Conservation (phyloP, 352 stramenopile genomes). For the Elongisporangium anandrum region DNA sequence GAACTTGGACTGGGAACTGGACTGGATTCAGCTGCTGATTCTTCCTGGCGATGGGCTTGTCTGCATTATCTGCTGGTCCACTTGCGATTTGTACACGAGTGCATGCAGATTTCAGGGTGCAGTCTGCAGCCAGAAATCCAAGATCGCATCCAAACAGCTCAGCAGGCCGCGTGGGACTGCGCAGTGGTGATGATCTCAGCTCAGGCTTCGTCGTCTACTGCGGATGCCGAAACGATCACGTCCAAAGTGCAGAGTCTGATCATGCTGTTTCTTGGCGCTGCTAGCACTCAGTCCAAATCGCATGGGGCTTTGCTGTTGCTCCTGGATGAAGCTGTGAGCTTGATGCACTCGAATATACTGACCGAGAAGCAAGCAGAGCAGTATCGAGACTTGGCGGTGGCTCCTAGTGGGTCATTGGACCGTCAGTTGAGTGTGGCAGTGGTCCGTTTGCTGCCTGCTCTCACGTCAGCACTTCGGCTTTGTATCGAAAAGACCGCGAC, state of each 20-base stretch:
- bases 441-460: conserved; percentile 31
- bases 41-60: conserved; percentile 25
- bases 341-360: conserved; percentile 18
- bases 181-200: conserved; percentile 4
- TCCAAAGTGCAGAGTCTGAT: conserved; percentile 21
- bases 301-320: conserved; percentile 4
- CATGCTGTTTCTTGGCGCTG: conserved; percentile 18
- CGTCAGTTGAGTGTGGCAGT: conserved; percentile 50
- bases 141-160: conserved; percentile 1
- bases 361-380: neutral
- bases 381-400: neutral
- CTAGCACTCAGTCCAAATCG: neutral
- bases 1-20: conserved; percentile 10
- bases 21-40: conserved; percentile 1
- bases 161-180: conserved; percentile 11
- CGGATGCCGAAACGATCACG: conserved; percentile 13
- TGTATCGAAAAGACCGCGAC: neutral
- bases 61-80: conserved; percentile 42
- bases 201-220: neutral
- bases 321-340: conserved; percentile 17
- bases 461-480: conserved; percentile 7
- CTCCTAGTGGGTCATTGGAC: conserved; percentile 20
- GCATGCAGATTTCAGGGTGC: neutral
- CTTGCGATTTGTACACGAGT: conserved; percentile 32
- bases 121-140: neutral